Base-by-base conservation (phyloP, 345 rosid species). In the Brassica incana region DNA sequence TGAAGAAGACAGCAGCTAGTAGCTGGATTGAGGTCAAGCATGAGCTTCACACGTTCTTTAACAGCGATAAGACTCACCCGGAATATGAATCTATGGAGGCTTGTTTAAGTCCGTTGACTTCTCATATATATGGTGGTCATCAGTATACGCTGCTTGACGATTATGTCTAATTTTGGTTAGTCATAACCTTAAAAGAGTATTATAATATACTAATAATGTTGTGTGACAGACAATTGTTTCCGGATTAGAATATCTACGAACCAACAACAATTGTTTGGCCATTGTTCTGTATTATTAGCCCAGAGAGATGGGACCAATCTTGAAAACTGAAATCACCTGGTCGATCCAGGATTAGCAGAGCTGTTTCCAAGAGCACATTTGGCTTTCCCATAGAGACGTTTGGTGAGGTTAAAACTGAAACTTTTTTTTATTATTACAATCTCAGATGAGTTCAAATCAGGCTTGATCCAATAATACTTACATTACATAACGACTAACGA, bases 11-110 rank as follows among this genome's bases (percentile, higher is more conserved):
- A 48, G 6, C 5, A 48, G 54, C 16, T 48, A 3, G 5, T 1
- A 48, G 54, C 54, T 48, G 54, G 54, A 48, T 48, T 48, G 16
- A 48, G 15, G 48, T 40, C 92, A 38, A 85, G 88, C 35, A 79
- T 66, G 76, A 81, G 6, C 27, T 79, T 35, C 86, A 84, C 79
- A 60, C 54, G 70, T 86, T 86, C 61, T 63, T 86, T 43, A 76
- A 79, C 1, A 62, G 85, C 30, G 86, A 84, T 79, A 65, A 20
- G 35, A 79, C 65, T 14, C 89, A 86, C 67, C 87, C 87, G n/a
- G 72, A 82, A 65, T 69, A 78, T 4, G 54, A 67, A 33, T 65
- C 36, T 74, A 85, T 88, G 38, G 72, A 80, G 43, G 67, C 74
- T 38, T 75, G 73, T 67, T 72, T 88, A 66, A 74, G 40, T 12